phyloP scores from a whole-genome alignment of 805 yeast genomes.

The Suhomyces prunicola region DNA sequence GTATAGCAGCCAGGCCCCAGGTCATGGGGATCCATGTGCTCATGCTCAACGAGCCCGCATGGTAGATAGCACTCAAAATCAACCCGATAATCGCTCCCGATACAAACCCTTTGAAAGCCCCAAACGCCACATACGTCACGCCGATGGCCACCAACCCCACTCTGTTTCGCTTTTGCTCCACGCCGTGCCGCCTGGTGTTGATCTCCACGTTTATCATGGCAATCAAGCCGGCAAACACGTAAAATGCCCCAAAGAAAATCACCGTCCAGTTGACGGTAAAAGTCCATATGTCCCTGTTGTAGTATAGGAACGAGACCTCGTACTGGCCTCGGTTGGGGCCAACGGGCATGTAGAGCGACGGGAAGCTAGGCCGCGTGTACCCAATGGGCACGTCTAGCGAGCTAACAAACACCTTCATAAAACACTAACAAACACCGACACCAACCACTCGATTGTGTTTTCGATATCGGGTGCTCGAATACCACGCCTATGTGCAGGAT shows the following conservation, averaged over 20 bases:
- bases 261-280: slow-evolving; percentile 83
- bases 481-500: not conserved
- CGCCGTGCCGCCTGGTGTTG: slow-evolving; percentile 16
- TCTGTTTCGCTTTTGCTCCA: not conserved
- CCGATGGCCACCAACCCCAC: slow-evolving; percentile 41
- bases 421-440: too few relatives aligned
- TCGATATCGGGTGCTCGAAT: not conserved
- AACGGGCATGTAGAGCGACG: slow-evolving; percentile 75
- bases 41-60: slow-evolving; percentile 80
- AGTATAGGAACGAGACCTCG: slow-evolving; percentile 59
- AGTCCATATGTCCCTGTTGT: slow-evolving; percentile 69
- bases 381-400: slow-evolving; percentile 71
- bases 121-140: slow-evolving; percentile 47
- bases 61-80: slow-evolving; percentile 68
- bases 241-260: slow-evolving; percentile 61
- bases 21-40: slow-evolving; percentile 93
- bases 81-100: slow-evolving; percentile 79
- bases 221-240: slow-evolving; percentile 59
- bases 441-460: too few relatives aligned
- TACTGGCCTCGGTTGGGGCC: slow-evolving; percentile 36
- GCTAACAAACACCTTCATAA: slow-evolving; percentile 32
- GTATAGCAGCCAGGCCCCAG: slow-evolving; percentile 67
- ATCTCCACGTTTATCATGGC: slow-evolving; percentile 39
- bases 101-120: slow-evolving; percentile 61
- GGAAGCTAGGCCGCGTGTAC: slow-evolving; percentile 74